phyloP scores from a whole-genome alignment of 306 rosid species.

The Urtica urens region DNA sequence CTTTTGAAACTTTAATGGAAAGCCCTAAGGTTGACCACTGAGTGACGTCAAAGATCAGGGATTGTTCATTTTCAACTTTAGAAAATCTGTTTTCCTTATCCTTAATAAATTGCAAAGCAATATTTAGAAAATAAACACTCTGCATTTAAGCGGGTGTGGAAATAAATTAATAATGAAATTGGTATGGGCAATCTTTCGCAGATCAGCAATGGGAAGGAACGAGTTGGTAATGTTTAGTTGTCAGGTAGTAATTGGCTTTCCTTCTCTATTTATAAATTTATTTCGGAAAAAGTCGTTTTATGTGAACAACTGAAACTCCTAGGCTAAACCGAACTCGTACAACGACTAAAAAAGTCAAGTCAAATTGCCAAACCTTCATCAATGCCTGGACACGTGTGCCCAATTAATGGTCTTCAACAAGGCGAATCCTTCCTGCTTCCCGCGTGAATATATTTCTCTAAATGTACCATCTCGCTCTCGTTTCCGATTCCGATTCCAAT shows the following conservation, averaged over 20 bases:
- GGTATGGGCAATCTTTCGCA: not conserved
- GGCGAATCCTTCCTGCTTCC: conserved; percentile 2
- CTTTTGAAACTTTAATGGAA: too few relatives aligned
- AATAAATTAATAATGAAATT: too few relatives aligned
- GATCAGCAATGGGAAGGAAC: not conserved
- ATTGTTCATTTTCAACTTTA: too few relatives aligned
- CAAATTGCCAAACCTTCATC: not conserved
- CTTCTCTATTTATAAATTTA: not conserved
- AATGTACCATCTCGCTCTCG: not conserved
- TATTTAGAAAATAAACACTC: too few relatives aligned
- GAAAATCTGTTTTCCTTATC: too few relatives aligned
- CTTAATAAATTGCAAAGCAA: too few relatives aligned
- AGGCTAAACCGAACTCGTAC: too few relatives aligned
- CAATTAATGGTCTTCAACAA: conserved; percentile 6
- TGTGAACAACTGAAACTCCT: too few relatives aligned
- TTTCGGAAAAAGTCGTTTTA: not conserved
- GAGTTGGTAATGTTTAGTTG: conserved; percentile 12
- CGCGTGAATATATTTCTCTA: not conserved
- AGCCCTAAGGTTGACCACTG: too few relatives aligned
- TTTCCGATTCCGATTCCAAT: too few relatives aligned
- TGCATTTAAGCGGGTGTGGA: too few relatives aligned
- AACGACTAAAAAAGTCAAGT: not conserved
- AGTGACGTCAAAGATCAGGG: too few relatives aligned
- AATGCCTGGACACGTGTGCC: not conserved
- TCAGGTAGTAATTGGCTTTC: conserved; percentile 8